Conservation (phyloP, 1,139 yeast species). For the Saccharomyces hybrid region DNA sequence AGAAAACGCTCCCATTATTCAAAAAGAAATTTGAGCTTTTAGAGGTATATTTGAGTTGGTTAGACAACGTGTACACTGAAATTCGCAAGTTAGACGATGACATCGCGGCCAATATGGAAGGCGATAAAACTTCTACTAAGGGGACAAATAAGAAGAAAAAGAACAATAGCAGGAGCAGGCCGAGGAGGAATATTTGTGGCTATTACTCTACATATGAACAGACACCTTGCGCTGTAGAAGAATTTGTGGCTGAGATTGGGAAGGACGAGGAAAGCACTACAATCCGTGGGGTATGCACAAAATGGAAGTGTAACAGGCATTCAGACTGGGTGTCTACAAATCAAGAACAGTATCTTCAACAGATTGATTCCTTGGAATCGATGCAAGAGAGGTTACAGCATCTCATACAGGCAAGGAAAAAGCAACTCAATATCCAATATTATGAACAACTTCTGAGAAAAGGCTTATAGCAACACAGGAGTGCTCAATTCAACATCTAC, state of each 20-base stretch:
- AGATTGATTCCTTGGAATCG: constrained; percentile 21
- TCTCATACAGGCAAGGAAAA: constrained; percentile 23
- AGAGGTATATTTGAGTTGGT: constrained; percentile 25
- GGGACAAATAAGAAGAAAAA: constrained; percentile 11
- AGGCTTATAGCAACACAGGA: background rate
- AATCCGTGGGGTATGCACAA: constrained; percentile 22
- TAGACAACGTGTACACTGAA: constrained; percentile 23
- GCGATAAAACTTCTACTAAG: constrained; percentile 9
- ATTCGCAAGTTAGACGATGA: constrained; percentile 13
- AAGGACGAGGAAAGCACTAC: constrained; percentile 8
- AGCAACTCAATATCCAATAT: constrained; percentile 24
- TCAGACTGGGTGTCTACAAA: constrained; percentile 27
- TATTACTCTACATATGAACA: constrained; percentile 11
- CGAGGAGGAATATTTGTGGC: constrained; percentile 24
- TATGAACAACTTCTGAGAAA: constrained; percentile 17
- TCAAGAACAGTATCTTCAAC: constrained; percentile 18
- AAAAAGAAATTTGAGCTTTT: constrained; percentile 16
- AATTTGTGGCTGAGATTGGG: constrained; percentile 13
- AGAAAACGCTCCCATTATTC: constrained; percentile 15
- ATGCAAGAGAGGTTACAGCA: constrained; percentile 21
- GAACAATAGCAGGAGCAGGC: constrained; percentile 9
- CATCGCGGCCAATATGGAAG: constrained; percentile 14
- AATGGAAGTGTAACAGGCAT: constrained; percentile 25
- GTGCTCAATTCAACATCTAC: background rate
- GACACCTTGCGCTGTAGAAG: constrained; percentile 16